phyloP scores from a whole-genome alignment of 768 basidiomycete species.

The Trametes meyenii region DNA sequence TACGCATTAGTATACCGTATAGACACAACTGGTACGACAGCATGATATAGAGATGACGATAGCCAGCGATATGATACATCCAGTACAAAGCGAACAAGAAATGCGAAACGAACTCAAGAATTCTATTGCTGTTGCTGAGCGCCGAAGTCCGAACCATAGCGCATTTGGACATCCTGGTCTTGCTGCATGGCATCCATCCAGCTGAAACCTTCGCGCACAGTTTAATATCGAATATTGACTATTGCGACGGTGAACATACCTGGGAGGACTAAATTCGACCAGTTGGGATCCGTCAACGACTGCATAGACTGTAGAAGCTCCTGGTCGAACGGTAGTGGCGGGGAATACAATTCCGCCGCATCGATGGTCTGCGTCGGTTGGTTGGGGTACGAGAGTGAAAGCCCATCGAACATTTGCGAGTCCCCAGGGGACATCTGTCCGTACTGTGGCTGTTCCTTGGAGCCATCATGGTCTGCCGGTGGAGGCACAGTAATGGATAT shows the following conservation, averaged over 20 bases:
- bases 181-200: conserved; percentile 30
- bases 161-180: conserved; percentile 20
- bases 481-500: not conserved
- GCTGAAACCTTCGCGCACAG: conserved; percentile 19
- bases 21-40: conserved; percentile 15
- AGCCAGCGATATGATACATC: not conserved
- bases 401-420: conserved; percentile 19
- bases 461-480: not conserved
- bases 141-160: not conserved
- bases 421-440: not conserved
- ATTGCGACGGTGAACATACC: conserved; percentile 37
- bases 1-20: conserved; percentile 1
- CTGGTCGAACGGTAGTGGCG: conserved; percentile 58
- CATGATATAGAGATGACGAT: conserved; percentile 11
- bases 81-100: not conserved
- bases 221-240: not conserved
- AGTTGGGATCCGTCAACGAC: conserved; percentile 55
- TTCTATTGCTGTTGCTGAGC: not conserved
- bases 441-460: not conserved
- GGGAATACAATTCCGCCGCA: conserved; percentile 48
- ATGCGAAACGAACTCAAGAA: not conserved
- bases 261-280: conserved; percentile 58
- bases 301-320: conserved; percentile 66
- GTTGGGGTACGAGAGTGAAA: conserved; percentile 21
- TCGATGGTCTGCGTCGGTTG: conserved; percentile 26